phyloP scores from a whole-genome alignment of 1,139 yeast genomes.

The Lizanozyma gosingica region DNA sequence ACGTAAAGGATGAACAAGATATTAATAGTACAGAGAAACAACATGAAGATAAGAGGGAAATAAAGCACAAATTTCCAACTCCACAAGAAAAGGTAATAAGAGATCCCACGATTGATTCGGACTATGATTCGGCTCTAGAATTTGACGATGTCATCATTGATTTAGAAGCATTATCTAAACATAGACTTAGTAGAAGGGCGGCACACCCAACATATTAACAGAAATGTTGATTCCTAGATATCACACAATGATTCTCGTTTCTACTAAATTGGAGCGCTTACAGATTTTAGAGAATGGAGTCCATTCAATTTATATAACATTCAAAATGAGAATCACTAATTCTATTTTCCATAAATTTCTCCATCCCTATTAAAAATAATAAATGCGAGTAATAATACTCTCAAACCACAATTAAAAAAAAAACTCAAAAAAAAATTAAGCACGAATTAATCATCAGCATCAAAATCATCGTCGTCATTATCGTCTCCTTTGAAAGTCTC shows the following conservation, averaged over 20 bases:
- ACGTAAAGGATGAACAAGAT: constrained; percentile 1
- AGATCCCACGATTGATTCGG: constrained; percentile 19
- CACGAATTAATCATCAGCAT: neutral
- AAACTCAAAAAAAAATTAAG: neutral
- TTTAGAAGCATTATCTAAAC: constrained; percentile 3
- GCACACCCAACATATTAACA: too few relatives aligned
- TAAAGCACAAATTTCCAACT: neutral
- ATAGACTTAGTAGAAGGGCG: too few relatives aligned
- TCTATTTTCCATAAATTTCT: too few relatives aligned
- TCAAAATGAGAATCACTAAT: constrained; percentile 13
- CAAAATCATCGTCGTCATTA: neutral
- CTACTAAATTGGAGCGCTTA: too few relatives aligned
- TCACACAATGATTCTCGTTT: too few relatives aligned
- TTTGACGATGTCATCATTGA: constrained; percentile 7
- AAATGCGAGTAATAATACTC: constrained; percentile 6
- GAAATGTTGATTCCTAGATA: too few relatives aligned
- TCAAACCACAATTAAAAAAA: neutral
- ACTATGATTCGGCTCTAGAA: constrained; percentile 21
- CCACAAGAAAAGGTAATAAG: constrained; percentile 4
- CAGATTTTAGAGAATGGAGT: too few relatives aligned
- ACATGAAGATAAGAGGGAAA: neutral
- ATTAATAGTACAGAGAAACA: too few relatives aligned
- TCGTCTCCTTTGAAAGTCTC: constrained; percentile 8
- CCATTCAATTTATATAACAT: too few relatives aligned
- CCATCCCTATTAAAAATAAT: too few relatives aligned